Conservation (phyloP, 2,329 filamentous ascomycete genomes). For the Thielaviopsis musarum region DNA sequence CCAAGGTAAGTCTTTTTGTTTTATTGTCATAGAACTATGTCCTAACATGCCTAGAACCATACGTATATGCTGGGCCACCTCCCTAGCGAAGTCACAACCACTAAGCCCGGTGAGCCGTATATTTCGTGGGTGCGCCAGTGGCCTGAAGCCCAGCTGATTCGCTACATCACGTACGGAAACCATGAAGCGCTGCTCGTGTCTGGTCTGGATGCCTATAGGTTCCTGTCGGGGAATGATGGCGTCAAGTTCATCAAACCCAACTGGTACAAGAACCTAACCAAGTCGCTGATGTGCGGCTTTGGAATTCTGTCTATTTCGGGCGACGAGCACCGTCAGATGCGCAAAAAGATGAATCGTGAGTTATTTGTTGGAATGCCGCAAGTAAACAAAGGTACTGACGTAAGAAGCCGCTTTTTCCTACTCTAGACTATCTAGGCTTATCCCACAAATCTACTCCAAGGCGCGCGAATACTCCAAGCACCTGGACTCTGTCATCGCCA, state of each 20-base stretch:
- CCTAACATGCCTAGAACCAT: conserved; percentile 19
- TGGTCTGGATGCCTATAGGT: conserved; percentile 15
- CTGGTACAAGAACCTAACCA: conserved; percentile 16
- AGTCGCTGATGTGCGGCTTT: not conserved
- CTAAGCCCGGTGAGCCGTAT: conserved; percentile 15
- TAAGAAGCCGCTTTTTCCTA: conserved; percentile 18
- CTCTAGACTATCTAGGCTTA: conserved; percentile 19
- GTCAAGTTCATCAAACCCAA: conserved; percentile 19
- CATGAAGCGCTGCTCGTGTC: conserved; percentile 16
- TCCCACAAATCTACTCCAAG: conserved; percentile 21
- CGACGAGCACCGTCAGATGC: conserved; percentile 20
- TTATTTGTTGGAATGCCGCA: not conserved
- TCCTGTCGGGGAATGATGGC: conserved; percentile 18
- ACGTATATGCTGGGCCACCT: conserved; percentile 25
- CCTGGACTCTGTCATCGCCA: conserved; percentile 14
- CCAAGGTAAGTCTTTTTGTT: conserved; percentile 19
- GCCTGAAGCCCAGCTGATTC: conserved; percentile 17
- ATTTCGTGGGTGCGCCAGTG: conserved; percentile 17
- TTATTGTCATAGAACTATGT: not conserved
- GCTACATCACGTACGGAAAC: conserved; percentile 17
- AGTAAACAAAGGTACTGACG: not conserved
- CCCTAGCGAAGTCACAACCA: conserved; percentile 18
- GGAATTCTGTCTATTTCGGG: conserved; percentile 22
- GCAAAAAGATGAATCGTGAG: conserved; percentile 19
- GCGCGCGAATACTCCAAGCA: conserved; percentile 17